Evolutionary conservation across 2,329 filamentous ascomycete genomes (phyloP), one percentile per base, ranked within the genome.

Genomic region (Aureobasidium musti): DNA sequence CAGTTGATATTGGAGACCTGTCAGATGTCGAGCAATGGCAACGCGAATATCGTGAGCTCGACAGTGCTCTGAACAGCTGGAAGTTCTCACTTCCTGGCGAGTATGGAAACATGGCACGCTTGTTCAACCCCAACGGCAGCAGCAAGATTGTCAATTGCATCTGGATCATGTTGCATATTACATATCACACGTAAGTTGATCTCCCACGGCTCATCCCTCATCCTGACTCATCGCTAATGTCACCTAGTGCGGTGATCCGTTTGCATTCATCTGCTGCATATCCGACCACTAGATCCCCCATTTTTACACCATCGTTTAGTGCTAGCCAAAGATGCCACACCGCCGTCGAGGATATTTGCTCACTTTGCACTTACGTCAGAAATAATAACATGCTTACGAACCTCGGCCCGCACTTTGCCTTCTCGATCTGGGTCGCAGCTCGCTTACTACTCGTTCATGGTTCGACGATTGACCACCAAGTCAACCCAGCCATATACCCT

Each of bases 211-310:
- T n/a, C 45, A 41, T 7, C 21, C 41, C 1, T n/a, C 45, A 41
- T 7, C 21, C 41, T 43, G 19, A 8, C 19, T 10, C 37, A 23
- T 13, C 53, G 33, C 71, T 77, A 57, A 81, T 60, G 28, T 23
- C 33, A 37, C 54, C 33, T 70, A 87, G 84, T 0, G 90, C 92
- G 53, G 88, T 96, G 10, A 96, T 97, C 71, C 88, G 93, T 41
- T 83, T 97, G 28, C 92, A 97, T 79, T 97, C 92, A 0, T 96
- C 92, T 1, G 92, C 93, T 6, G 93, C 92, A 1, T 97, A 97
- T 76, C 93, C 93, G 3, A 96, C 92, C 5, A 95, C 91, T 3
- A 85, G 91, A 37, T 96, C 91, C 1, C 89, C 89, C 14, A 93
- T 96, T 63, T 97, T 97, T 79, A 93, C 91, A 0, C 91, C 92